Conservation (phyloP, 176 grass and related monocot species). For the Avena insularis region DNA sequence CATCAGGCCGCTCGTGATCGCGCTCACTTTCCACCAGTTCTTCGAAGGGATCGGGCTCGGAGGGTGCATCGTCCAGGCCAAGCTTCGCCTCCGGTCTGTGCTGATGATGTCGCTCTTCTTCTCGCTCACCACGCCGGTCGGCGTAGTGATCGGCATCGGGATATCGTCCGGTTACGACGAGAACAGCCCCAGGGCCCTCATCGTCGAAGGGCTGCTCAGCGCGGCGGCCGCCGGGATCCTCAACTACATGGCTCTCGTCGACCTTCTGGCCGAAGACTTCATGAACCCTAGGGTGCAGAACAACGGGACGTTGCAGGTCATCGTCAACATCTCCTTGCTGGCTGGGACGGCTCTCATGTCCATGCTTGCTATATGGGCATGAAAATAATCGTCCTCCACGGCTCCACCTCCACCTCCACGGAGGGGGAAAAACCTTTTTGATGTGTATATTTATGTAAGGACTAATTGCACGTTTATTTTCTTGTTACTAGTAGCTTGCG, state of each 20-base stretch:
- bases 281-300: slow-evolving; percentile 68
- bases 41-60: too few species aligned
- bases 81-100: slow-evolving; percentile 30
- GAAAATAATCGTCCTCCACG: background rate
- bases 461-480: background rate
- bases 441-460: background rate
- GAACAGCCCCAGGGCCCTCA: slow-evolving; percentile 63
- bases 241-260: slow-evolving; percentile 74
- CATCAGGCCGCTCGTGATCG: too few species aligned
- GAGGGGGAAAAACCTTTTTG: too few species aligned
- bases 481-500: background rate
- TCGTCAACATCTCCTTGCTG: slow-evolving; percentile 52
- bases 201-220: slow-evolving; percentile 63
- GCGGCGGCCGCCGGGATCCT: slow-evolving; percentile 57
- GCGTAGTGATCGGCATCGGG: slow-evolving; percentile 69
- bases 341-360: slow-evolving; percentile 64
- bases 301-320: slow-evolving; percentile 53
- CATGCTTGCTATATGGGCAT: slow-evolving; percentile 75
- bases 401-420: too few species aligned
- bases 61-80: background rate
- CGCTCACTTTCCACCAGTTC: too few species aligned
- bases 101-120: slow-evolving; percentile 62
- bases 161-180: slow-evolving; percentile 67
- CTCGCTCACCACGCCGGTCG: slow-evolving; percentile 67
- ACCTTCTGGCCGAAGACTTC: slow-evolving; percentile 67